These are phyloP conservation scores for Picea glauca DNA, from an alignment of 75 land plant species.

Conservation along the genomic window DNA sequence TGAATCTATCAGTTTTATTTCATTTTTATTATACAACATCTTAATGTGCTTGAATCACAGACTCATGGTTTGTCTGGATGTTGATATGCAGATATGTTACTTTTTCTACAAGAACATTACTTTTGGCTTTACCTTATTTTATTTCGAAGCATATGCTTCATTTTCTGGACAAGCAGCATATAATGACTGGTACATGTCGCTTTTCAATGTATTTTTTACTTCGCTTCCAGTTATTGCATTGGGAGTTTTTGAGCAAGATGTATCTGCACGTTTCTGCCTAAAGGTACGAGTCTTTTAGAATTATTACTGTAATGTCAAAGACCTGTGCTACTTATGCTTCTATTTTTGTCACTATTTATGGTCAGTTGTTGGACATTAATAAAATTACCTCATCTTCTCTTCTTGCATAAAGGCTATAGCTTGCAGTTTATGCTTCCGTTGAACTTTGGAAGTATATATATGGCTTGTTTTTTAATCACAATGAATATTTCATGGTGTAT, in stretches of 20 bases:
- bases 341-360: neutral
- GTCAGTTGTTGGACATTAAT: neutral
- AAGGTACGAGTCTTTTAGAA: constrained; percentile 45
- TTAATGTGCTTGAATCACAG: neutral
- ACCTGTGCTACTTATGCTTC: neutral
- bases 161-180: constrained; percentile 90
- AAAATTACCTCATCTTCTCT: no score
- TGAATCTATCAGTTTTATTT: neutral
- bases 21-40: neutral
- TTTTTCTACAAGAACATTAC: constrained; percentile 95
- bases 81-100: constrained; percentile 80
- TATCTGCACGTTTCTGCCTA: constrained; percentile 79
- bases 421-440: neutral
- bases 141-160: constrained; percentile 73
- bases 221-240: constrained; percentile 86
- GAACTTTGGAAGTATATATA: neutral
- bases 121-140: constrained; percentile 82
- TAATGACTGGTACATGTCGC: constrained; percentile 90
- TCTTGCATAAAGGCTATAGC: no score
- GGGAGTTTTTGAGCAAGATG: constrained; percentile 98
- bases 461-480: neutral
- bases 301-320: neutral
- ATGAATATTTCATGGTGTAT: neutral
- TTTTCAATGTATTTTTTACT: constrained; percentile 89
- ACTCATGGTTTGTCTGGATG: neutral